These are phyloP conservation scores for Geum urbanum DNA, from an alignment of 306 rosid genomes.

Conservation along the genomic window DNA sequence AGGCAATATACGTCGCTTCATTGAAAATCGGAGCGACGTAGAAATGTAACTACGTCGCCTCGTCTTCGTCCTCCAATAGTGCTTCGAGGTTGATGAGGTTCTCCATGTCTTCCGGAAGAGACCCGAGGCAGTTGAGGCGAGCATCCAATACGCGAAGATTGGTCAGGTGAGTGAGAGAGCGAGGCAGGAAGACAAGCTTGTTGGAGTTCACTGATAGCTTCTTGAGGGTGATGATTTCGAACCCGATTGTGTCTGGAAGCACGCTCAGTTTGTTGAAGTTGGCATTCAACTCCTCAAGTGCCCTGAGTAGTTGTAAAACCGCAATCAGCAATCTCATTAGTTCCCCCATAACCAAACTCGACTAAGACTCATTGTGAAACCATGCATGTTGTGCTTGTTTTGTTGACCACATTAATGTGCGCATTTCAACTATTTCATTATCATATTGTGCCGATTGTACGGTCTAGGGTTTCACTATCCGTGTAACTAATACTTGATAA, in stretches of 20 bases:
- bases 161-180: slow-evolving; percentile 54
- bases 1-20: too few species aligned
- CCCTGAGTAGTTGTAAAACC: slow-evolving; percentile 28
- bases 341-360: not conserved
- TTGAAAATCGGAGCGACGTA: too few species aligned
- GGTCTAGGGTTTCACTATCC: not conserved
- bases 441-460: not conserved
- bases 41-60: too few species aligned
- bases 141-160: slow-evolving; percentile 55
- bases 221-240: slow-evolving; percentile 54
- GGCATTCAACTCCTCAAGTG: slow-evolving; percentile 73
- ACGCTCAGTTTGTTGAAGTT: slow-evolving; percentile 73
- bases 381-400: too few species aligned
- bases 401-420: not conserved
- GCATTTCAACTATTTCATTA: not conserved
- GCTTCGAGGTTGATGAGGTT: slow-evolving; percentile 78
- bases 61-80: too few species aligned
- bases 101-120: slow-evolving; percentile 70
- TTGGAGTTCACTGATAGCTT: slow-evolving; percentile 75
- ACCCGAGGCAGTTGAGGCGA: slow-evolving; percentile 66
- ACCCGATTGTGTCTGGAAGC: slow-evolving; percentile 65
- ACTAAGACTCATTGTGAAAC: not conserved
- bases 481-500: not conserved
- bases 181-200: slow-evolving; percentile 61
- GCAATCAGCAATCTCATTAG: not conserved